A percentile compares a stretch with the other conserved stretches of the same genome.
phyloP scores from a whole-genome alignment of 176 grass and related monocot genomes.

The Carex cristatella region DNA sequence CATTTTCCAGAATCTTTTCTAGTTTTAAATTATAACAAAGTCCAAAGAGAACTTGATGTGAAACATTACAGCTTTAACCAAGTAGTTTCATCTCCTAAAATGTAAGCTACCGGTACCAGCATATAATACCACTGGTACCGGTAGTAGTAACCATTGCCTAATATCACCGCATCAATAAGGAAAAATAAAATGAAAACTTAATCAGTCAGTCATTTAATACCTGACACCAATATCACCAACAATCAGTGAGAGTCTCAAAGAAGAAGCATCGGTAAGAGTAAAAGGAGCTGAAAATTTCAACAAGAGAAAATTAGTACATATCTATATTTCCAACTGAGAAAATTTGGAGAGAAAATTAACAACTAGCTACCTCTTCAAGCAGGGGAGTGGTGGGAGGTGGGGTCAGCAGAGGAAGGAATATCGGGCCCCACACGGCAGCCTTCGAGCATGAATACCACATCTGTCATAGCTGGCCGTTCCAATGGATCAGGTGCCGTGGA shows the following conservation, averaged over 20 bases:
- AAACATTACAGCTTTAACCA: background rate
- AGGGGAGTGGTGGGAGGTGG: slow-evolving; percentile 78
- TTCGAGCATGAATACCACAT: slow-evolving; percentile 99
- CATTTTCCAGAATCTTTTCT: background rate
- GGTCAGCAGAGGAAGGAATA: slow-evolving; percentile 84
- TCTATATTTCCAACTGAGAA: background rate
- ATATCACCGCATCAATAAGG: background rate
- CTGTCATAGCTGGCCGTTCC: slow-evolving; percentile 82
- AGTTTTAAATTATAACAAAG: background rate
- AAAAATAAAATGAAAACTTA: background rate
- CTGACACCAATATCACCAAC: slow-evolving; percentile 79
- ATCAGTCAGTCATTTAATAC: slow-evolving; percentile 26
- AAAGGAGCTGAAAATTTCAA: slow-evolving; percentile 1
- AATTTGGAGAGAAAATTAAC: background rate
- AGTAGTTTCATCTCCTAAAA: background rate
- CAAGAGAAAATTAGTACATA: background rate
- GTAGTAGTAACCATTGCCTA: background rate
- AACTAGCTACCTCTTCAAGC: slow-evolving; percentile 24
- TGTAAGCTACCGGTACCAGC: background rate
- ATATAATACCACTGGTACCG: background rate
- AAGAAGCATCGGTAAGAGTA: background rate
- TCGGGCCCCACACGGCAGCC: slow-evolving; percentile 90
- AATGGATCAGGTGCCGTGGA: slow-evolving; percentile 73
- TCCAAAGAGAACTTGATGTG: background rate
- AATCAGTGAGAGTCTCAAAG: slow-evolving; percentile 23